Evolutionary conservation across 139 green algal species (phyloP).

Genomic region (Chloropicon primus): DNA sequence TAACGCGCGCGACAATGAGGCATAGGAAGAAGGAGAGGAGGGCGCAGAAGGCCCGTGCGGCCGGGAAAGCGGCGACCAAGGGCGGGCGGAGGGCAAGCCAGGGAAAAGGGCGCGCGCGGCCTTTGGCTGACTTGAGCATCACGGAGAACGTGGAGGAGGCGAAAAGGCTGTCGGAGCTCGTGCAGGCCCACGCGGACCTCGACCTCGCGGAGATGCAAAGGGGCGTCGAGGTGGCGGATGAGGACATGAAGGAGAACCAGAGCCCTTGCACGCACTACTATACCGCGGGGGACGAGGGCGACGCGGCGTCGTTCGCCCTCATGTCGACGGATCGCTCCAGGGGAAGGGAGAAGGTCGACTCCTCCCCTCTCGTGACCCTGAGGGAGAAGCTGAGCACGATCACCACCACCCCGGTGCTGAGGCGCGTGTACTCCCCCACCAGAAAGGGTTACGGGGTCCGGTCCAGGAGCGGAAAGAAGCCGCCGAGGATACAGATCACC

Average conservation of each 20-base stretch:
- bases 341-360: neutral
- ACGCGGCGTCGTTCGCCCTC: neutral
- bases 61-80: neutral
- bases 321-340: neutral
- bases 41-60: neutral
- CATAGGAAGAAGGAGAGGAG: neutral
- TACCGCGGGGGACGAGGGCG: neutral
- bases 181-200: neutral
- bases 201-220: neutral
- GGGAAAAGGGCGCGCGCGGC: neutral
- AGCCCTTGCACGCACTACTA: neutral
- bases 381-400: neutral
- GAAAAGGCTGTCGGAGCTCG: neutral
- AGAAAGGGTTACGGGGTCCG: neutral
- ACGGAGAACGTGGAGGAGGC: neutral
- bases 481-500: neutral
- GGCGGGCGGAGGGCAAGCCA: neutral
- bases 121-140: neutral
- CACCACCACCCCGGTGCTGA: neutral
- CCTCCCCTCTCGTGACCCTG: too few species aligned
- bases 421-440: neutral
- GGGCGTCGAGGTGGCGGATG: neutral
- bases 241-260: neutral
- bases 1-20: neutral
- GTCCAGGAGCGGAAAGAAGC: neutral